phyloP scores from a whole-genome alignment of 23 red algal species.

The Chondrus crispus region DNA sequence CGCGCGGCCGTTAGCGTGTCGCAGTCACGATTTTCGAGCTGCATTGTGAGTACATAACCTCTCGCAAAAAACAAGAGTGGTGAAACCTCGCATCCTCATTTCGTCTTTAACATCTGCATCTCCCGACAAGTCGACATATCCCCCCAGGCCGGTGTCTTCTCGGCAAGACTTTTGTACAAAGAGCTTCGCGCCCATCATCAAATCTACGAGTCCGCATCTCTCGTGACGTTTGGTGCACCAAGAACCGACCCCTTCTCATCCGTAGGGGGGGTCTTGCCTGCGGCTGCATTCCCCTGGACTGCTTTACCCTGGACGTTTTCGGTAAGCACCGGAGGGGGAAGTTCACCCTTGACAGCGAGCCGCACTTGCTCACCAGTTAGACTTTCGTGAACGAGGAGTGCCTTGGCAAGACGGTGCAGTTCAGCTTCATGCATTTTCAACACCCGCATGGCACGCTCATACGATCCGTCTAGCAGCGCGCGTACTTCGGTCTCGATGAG shows the following conservation, averaged over 20 bases:
- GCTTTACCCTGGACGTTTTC: neutral
- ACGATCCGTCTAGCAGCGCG: constrained; percentile 76
- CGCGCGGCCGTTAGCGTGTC: too few species aligned
- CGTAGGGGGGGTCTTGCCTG: neutral
- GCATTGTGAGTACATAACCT: too few species aligned
- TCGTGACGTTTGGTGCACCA: neutral
- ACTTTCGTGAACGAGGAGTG: constrained; percentile 83
- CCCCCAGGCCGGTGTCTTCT: too few species aligned
- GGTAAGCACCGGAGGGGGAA: neutral
- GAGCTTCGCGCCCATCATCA: too few species aligned
- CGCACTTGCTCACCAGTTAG: constrained; percentile 86
- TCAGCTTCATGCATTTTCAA: constrained; percentile 77
- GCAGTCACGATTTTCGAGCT: too few species aligned
- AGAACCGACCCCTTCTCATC: neutral
- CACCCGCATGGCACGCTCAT: constrained; percentile 63
- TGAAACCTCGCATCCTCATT: too few species aligned
- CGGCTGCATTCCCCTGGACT: neutral
- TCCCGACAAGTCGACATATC: too few species aligned
- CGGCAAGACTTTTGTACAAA: too few species aligned
- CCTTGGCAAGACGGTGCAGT: constrained; percentile 78
- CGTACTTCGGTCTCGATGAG: constrained; percentile 85
- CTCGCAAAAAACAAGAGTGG: too few species aligned
- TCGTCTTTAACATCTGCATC: too few species aligned
- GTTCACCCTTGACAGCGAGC: constrained; percentile 56
- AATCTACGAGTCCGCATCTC: too few species aligned